Evolutionary conservation across 2,329 filamentous ascomycete genomes (phyloP).

Genomic region (Aspergillus piperis): DNA sequence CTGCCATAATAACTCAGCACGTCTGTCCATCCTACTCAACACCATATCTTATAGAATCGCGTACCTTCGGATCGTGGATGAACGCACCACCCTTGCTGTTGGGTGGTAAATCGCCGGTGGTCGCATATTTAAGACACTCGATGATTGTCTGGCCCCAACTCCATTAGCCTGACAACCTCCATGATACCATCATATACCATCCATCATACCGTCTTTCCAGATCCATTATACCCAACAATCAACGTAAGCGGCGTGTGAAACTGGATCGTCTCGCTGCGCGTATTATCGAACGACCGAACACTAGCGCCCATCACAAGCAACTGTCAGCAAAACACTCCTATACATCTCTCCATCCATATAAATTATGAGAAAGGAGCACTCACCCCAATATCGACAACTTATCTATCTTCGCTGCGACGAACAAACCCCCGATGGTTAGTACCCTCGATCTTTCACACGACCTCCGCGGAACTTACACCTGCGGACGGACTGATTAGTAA

Average conservation of each 20-base stretch:
- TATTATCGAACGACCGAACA: slow-evolving; percentile 82
- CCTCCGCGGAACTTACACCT: slow-evolving; percentile 34
- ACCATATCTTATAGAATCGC: slow-evolving; percentile 1
- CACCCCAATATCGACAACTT: slow-evolving; percentile 82
- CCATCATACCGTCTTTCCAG: slow-evolving; percentile 74
- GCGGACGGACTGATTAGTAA: not conserved
- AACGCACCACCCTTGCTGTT: slow-evolving; percentile 89
- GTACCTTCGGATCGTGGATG: slow-evolving; percentile 90
- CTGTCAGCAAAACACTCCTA: not conserved
- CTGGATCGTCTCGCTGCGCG: slow-evolving; percentile 72
- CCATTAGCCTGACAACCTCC: slow-evolving; percentile 10
- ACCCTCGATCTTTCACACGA: not conserved
- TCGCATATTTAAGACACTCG: slow-evolving; percentile 97
- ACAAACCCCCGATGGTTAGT: slow-evolving; percentile 5
- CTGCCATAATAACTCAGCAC: slow-evolving; percentile 39
- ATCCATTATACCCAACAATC: slow-evolving; percentile 96
- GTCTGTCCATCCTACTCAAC: not conserved
- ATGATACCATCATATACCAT: not conserved
- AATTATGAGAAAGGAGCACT: too few relatives aligned
- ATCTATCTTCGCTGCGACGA: slow-evolving; percentile 71
- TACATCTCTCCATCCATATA: too few relatives aligned
- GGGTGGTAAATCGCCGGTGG: slow-evolving; percentile 87
- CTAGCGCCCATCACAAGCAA: slow-evolving; percentile 36
- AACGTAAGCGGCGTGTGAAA: slow-evolving; percentile 91
- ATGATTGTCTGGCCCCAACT: slow-evolving; percentile 73